phyloP scores from a whole-genome alignment of 768 basidiomycete genomes.

The Mycena epipterygia region DNA sequence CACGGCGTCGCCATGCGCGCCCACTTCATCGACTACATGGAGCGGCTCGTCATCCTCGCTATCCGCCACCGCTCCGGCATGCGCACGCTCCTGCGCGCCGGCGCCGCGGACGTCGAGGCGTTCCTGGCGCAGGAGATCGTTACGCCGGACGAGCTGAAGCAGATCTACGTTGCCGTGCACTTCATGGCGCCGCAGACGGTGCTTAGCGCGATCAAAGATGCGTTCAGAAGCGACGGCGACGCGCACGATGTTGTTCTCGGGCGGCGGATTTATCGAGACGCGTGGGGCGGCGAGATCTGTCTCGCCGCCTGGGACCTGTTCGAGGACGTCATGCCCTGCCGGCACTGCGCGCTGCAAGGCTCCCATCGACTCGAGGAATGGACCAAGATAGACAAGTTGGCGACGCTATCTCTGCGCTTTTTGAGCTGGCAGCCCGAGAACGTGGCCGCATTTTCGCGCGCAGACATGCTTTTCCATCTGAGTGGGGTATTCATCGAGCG shows the following conservation, averaged over 20 bases:
- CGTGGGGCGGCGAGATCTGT: neutral
- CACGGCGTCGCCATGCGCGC: conserved; percentile 8
- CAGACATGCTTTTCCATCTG: conserved; percentile 27
- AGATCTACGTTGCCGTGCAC: conserved; percentile 29
- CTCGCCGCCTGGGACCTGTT: conserved; percentile 31
- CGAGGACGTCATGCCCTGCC: conserved; percentile 29
- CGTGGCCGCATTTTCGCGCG: neutral
- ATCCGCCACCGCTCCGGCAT: conserved; percentile 14
- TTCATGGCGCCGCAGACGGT: conserved; percentile 20
- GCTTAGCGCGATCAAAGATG: conserved; percentile 24
- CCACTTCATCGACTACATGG: conserved; percentile 25
- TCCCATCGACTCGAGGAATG: conserved; percentile 16
- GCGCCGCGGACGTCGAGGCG: neutral
- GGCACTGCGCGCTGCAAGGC: conserved; percentile 27
- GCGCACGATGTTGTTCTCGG: conserved; percentile 10
- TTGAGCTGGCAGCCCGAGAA: conserved; percentile 19
- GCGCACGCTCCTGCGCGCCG: conserved; percentile 12
- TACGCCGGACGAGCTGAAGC: conserved; percentile 28
- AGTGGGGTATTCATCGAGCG: conserved; percentile 21
- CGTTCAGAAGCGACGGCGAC: conserved; percentile 1
- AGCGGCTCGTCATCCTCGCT: conserved; percentile 25
- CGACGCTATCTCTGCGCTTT: conserved; percentile 21
- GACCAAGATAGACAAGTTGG: conserved; percentile 15
- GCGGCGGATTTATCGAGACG: conserved; percentile 14
- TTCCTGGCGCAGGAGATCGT: conserved; percentile 24